Evolutionary conservation across 768 basidiomycete genomes (phyloP), one percentile per base, ranked within the genome.

Genomic region (Epithele typhae): DNA sequence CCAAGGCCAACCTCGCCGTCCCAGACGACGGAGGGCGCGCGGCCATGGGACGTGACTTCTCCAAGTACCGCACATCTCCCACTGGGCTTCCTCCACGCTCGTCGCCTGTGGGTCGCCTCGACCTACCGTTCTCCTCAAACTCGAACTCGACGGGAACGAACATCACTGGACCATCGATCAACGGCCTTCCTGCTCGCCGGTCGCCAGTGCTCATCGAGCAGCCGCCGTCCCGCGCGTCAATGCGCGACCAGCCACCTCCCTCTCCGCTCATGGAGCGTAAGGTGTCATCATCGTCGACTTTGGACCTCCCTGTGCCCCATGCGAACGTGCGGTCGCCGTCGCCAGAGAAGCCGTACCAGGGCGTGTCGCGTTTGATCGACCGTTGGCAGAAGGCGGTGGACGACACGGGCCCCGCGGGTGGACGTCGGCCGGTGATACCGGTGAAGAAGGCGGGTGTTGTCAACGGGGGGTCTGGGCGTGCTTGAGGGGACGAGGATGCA

Each of bases 331-430:
- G 75, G 12, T 72, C 85, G 12, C 70, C 85, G 5, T 84, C 86
- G 8, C 85, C 87, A 7, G 89, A 92, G 59, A 74, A 75, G 45
- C 84, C 86, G 25, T 92, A 83, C 63, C 82, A 81, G 59, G 90
- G 90, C 30, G 90, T 92, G 36, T 84, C 87, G 23, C 87, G 76
- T 66, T 71, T 92, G 27, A 92, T 92, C 53, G 87, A 89, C 60
- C 80, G 91, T 60, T 92, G 90, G 90, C 87, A 92, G 64, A 80
- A 78, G 48, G 91, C 85, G 66, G 79, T 83, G 27, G 81, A 76
- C 45, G 52, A 54, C 25, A 49, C 56, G 32, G 23, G 17, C 23
- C 48, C 36, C 18, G 43, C 32, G 25, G 45, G 18, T 35, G 17
- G 42, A 7, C 45, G 46, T 1, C 49, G 54, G 11, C 48, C 45